Percentiles rank a stretch among this genome's conserved stretches.
Evolutionary conservation across 1,284 basidiomycete genomes (phyloP).

Genomic region (Somion occarium): DNA sequence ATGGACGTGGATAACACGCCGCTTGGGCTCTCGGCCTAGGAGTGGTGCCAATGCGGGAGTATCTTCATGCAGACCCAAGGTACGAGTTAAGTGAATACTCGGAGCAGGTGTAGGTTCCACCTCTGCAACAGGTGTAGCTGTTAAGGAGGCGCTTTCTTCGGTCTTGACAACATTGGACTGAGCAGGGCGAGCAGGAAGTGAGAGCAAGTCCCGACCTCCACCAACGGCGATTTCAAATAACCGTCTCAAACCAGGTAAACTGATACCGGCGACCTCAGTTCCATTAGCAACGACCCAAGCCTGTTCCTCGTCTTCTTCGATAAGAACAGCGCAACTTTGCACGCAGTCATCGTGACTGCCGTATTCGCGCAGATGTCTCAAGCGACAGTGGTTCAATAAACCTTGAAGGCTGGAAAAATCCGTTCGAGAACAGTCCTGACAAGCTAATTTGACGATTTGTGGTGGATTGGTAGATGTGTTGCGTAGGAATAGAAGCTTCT

Average conservation of each 20-base stretch:
- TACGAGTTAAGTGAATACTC: constrained; percentile 45
- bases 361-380: constrained; percentile 63
- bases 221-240: constrained; percentile 71
- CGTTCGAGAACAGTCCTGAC: constrained; percentile 55
- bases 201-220: constrained; percentile 20
- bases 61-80: constrained; percentile 65
- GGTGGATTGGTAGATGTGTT: constrained; percentile 30
- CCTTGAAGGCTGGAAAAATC: constrained; percentile 74
- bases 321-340: constrained; percentile 51
- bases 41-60: constrained; percentile 69
- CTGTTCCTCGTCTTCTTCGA: constrained; percentile 34
- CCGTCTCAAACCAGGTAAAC: constrained; percentile 57
- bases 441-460: constrained; percentile 45
- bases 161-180: constrained; percentile 4
- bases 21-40: constrained; percentile 53
- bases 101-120: background rate
- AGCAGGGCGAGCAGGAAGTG: constrained; percentile 7
- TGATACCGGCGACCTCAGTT: constrained; percentile 51
- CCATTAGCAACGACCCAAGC: constrained; percentile 45
- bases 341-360: constrained; percentile 75
- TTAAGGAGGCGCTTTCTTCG: background rate
- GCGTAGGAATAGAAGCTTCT: constrained; percentile 43
- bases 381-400: constrained; percentile 68
- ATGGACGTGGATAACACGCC: constrained; percentile 51
- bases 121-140: background rate